Conservation (phyloP, 352 stramenopile genomes). For the Saprolegnia parasitica region DNA sequence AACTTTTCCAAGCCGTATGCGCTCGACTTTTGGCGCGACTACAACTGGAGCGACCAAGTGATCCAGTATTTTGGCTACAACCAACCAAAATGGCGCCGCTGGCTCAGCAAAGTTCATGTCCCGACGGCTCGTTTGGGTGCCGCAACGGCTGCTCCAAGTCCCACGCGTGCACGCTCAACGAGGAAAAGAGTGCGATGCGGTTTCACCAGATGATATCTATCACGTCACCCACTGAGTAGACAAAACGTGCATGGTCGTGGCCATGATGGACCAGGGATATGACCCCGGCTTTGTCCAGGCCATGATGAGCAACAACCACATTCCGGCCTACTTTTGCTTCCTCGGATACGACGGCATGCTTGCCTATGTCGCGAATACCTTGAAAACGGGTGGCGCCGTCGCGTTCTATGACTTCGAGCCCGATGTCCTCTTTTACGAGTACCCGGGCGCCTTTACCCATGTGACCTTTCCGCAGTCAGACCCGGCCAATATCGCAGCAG, state of each 20-base stretch:
- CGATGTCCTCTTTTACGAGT: slow-evolving; percentile 40
- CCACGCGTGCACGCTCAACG: slow-evolving; percentile 40
- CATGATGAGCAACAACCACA: slow-evolving; percentile 40
- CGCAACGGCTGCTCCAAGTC: slow-evolving; percentile 43
- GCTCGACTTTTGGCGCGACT: slow-evolving; percentile 51
- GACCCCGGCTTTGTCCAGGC: slow-evolving; percentile 47
- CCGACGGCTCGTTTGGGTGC: slow-evolving; percentile 41
- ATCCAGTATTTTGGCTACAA: slow-evolving; percentile 33
- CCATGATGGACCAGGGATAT: slow-evolving; percentile 44
- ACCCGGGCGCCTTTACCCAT: slow-evolving; percentile 41
- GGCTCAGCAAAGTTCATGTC: slow-evolving; percentile 26
- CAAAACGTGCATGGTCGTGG: slow-evolving; percentile 44
- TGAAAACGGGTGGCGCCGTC: slow-evolving; percentile 31
- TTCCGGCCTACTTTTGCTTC: slow-evolving; percentile 66
- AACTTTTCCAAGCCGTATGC: slow-evolving; percentile 25
- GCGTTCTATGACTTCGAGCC: slow-evolving; percentile 57
- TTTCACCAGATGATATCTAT: neutral
- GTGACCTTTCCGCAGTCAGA: slow-evolving; percentile 36
- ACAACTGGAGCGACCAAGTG: slow-evolving; percentile 37
- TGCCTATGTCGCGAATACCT: slow-evolving; percentile 36
- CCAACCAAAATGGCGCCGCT: neutral
- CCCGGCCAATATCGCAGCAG: slow-evolving; percentile 34
- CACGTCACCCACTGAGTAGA: slow-evolving; percentile 5
- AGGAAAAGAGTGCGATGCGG: slow-evolving; percentile 12
- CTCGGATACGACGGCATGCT: slow-evolving; percentile 40